Conservation (phyloP, 2,329 filamentous ascomycete species). For the Phymatotrichopsis omnivora region DNA sequence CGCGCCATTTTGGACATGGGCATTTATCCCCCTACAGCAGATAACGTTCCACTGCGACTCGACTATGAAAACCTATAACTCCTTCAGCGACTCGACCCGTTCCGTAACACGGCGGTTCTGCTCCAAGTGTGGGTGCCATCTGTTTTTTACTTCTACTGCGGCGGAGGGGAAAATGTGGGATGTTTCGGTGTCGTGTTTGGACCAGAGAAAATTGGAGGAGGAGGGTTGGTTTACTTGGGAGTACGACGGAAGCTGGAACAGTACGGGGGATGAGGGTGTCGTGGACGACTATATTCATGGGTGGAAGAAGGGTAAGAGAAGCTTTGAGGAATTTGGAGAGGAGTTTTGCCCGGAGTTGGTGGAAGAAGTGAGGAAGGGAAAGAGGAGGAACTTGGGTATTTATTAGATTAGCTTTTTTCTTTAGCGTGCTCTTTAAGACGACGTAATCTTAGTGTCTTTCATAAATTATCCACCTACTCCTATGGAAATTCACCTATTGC, state of each 20-base stretch:
- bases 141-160: conserved; percentile 11
- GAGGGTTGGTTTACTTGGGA: conserved; percentile 16
- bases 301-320: conserved; percentile 11
- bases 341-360: conserved; percentile 11
- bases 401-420: too few relatives aligned
- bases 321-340: conserved; percentile 12
- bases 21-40: conserved; percentile 13
- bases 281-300: conserved; percentile 18
- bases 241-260: not conserved
- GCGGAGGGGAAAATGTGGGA: conserved; percentile 13
- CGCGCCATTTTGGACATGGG: conserved; percentile 17
- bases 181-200: conserved; percentile 2
- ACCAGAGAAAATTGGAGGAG: not conserved
- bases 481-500: too few relatives aligned
- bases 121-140: conserved; percentile 9
- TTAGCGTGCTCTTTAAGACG: too few relatives aligned
- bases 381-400: conserved; percentile 7
- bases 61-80: not conserved
- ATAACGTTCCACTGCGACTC: conserved; percentile 4
- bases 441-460: too few relatives aligned
- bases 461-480: too few relatives aligned
- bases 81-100: not conserved
- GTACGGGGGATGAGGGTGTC: not conserved
- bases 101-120: conserved; percentile 13
- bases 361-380: conserved; percentile 3